A percentile compares a stretch with the other conserved stretches of the same genome.
Evolutionary conservation across 2,329 filamentous ascomycete species (phyloP).

Genomic region (Alternaria sp.): DNA sequence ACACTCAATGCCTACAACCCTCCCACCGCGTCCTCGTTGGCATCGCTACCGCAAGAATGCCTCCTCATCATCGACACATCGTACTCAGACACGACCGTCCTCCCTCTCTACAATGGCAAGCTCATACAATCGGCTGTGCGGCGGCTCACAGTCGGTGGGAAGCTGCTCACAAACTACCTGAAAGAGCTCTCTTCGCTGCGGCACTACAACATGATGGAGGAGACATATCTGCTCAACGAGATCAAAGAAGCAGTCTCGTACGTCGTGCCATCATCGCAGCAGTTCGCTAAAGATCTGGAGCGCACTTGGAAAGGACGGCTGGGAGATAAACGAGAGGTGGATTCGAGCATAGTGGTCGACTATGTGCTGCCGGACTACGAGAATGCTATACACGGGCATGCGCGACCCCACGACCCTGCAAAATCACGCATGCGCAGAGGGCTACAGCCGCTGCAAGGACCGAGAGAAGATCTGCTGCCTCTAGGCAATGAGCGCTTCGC

Average conservation of each 20-base stretch:
- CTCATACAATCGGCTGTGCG: slow-evolving; percentile 82
- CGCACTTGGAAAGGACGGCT: slow-evolving; percentile 72
- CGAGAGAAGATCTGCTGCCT: slow-evolving; percentile 79
- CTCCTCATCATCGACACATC: slow-evolving; percentile 90
- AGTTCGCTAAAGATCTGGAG: slow-evolving; percentile 78
- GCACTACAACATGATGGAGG: slow-evolving; percentile 95
- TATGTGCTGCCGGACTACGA: slow-evolving; percentile 89
- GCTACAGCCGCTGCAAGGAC: slow-evolving; percentile 56
- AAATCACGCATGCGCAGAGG: slow-evolving; percentile 61
- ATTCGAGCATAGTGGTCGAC: slow-evolving; percentile 73
- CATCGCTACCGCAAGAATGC: slow-evolving; percentile 71
- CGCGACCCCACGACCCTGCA: slow-evolving; percentile 78
- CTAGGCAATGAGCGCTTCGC: slow-evolving; percentile 91
- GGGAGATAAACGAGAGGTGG: slow-evolving; percentile 65
- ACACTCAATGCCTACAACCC: slow-evolving; percentile 79
- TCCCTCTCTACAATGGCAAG: slow-evolving; percentile 80
- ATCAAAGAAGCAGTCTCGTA: slow-evolving; percentile 93
- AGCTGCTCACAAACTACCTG: slow-evolving; percentile 90
- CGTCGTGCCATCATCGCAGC: slow-evolving; percentile 67
- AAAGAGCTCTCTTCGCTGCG: slow-evolving; percentile 88
- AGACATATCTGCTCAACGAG: slow-evolving; percentile 91
- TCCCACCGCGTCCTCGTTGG: slow-evolving; percentile 51
- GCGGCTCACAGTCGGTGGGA: slow-evolving; percentile 88
- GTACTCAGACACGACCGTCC: slow-evolving; percentile 91
- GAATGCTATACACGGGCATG: slow-evolving; percentile 67